Conservation (phyloP, 148 eudicot genomes). For the Diospyros kaki region DNA sequence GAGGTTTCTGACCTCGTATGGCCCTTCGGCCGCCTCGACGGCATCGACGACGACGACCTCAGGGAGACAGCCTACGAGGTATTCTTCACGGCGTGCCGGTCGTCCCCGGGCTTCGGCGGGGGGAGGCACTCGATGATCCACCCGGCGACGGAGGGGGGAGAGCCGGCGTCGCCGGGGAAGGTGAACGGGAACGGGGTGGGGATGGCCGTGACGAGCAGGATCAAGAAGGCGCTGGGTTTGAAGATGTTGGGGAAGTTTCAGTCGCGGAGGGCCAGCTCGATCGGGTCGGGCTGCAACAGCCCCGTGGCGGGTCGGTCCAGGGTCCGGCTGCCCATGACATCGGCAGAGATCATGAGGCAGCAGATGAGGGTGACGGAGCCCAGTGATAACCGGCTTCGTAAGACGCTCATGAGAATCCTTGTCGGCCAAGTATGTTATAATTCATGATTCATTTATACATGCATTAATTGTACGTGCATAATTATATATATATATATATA, state of each 20-base stretch:
- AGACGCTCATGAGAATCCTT: slow-evolving; percentile 90
- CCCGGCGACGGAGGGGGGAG: slow-evolving; percentile 20
- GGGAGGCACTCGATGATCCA: slow-evolving; percentile 41
- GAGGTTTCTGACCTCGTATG: slow-evolving; percentile 35
- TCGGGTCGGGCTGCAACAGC: slow-evolving; percentile 31
- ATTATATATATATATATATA: background rate
- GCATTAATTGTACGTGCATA: background rate
- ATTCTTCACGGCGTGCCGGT: slow-evolving; percentile 86
- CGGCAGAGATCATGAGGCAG: slow-evolving; percentile 94
- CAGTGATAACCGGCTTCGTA: slow-evolving; percentile 78
- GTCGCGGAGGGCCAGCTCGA: slow-evolving; percentile 39
- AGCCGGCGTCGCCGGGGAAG: slow-evolving; percentile 32
- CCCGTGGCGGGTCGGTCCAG: slow-evolving; percentile 35
- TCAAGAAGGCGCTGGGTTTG: slow-evolving; percentile 72
- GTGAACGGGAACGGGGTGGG: slow-evolving; percentile 67
- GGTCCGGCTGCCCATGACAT: slow-evolving; percentile 58
- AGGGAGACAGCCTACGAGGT: slow-evolving; percentile 85
- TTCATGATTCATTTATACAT: background rate
- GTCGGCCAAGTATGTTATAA: slow-evolving; percentile 84
- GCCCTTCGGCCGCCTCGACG: slow-evolving; percentile 57
- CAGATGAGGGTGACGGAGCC: slow-evolving; percentile 95
- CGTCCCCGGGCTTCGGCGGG: slow-evolving; percentile 93
- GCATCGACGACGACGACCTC: slow-evolving; percentile 56
- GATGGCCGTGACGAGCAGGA: slow-evolving; percentile 75
- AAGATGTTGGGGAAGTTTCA: slow-evolving; percentile 45